Conservation (phyloP, 345 rosid genomes). For the Populus nigra region DNA sequence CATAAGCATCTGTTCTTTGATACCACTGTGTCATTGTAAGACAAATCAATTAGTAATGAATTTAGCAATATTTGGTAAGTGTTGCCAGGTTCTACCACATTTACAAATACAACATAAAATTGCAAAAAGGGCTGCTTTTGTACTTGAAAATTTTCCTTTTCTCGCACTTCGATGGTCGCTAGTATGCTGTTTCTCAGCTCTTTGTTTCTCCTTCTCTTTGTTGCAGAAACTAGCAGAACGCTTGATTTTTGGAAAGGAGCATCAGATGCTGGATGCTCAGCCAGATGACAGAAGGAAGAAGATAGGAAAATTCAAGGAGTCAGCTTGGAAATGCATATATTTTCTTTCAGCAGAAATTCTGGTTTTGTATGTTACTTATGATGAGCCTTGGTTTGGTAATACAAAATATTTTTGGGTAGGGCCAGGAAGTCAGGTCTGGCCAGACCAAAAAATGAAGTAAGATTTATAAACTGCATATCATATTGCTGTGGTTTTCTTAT, state of each 20-base stretch:
- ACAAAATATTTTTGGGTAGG: conserved; percentile 80
- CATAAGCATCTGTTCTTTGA: neutral
- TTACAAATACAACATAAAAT: neutral
- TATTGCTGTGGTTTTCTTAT: neutral
- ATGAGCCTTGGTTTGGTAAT: conserved; percentile 82
- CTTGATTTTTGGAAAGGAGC: conserved; percentile 53
- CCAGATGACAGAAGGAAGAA: conserved; percentile 46
- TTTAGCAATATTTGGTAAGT: neutral
- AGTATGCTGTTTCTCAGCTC: neutral
- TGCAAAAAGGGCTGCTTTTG: neutral
- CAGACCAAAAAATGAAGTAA: conserved; percentile 80
- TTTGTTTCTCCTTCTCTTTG: conserved; percentile 5
- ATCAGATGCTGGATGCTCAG: conserved; percentile 31
- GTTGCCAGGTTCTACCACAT: neutral
- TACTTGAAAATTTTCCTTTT: neutral
- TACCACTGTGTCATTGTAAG: neutral
- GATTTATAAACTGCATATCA: conserved; percentile 7
- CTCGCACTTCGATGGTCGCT: neutral
- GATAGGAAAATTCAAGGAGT: conserved; percentile 74
- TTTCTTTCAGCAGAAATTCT: conserved; percentile 73
- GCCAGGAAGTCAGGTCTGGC: conserved; percentile 81
- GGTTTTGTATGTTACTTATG: conserved; percentile 51
- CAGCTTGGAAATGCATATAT: conserved; percentile 89
- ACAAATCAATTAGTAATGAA: neutral
- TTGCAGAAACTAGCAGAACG: conserved; percentile 58